Conservation (phyloP, 768 basidiomycete genomes). For the Lactarius deliciosus region DNA sequence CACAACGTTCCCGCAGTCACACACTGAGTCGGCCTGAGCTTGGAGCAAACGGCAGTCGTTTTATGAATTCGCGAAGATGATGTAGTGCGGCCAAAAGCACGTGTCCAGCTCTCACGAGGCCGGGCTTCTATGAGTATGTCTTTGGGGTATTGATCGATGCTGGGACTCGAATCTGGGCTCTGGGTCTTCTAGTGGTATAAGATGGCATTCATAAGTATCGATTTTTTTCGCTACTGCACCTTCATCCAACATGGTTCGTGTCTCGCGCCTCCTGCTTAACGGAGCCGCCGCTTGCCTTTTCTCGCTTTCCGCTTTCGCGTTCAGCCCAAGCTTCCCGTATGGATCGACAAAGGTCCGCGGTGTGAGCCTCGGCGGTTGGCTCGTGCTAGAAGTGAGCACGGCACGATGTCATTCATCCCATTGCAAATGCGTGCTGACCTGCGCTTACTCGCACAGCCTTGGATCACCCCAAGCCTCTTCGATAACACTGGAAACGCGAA, state of each 20-base stretch:
- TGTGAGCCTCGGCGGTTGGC: slow-evolving; percentile 76
- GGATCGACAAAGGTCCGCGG: slow-evolving; percentile 74
- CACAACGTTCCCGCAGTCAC: neutral
- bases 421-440: neutral
- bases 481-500: slow-evolving; percentile 58
- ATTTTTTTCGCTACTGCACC: neutral
- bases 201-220: neutral
- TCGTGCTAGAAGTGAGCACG: slow-evolving; percentile 48
- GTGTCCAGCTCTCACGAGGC: neutral
- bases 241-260: slow-evolving; percentile 6
- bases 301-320: slow-evolving; percentile 7
- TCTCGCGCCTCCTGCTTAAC: neutral
- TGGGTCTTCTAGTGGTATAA: neutral
- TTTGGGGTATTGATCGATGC: too few species aligned
- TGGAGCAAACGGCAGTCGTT: neutral
- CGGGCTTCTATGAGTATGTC: neutral
- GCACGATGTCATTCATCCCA: slow-evolving; percentile 4
- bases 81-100: neutral
- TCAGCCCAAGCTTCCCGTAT: slow-evolving; percentile 67
- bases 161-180: neutral
- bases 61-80: neutral
- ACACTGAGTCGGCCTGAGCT: neutral
- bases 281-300: neutral
- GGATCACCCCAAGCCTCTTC: slow-evolving; percentile 78
- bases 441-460: slow-evolving; percentile 45